These are phyloP conservation scores for Delonix regia DNA, from an alignment of 306 rosid genomes.

Conservation along the genomic window DNA sequence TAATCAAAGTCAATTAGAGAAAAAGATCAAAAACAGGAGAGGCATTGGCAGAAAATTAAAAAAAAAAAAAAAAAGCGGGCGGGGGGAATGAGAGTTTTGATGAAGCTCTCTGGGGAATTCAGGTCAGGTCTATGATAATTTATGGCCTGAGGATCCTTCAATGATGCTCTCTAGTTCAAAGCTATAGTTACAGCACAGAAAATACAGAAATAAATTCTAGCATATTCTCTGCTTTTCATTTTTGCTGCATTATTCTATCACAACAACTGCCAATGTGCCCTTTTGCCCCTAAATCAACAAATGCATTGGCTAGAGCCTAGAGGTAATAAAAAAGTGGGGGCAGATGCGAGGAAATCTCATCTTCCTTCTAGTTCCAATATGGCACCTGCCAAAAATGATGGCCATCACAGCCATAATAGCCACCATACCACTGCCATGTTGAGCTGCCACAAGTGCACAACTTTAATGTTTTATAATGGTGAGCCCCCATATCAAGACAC, in stretches of 20 bases:
- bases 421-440: neutral
- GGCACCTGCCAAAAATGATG: neutral
- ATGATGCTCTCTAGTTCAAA: neutral
- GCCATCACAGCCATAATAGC: neutral
- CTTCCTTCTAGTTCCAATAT: no score
- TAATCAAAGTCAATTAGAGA: neutral
- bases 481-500: no score
- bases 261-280: neutral
- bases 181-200: neutral
- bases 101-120: no score
- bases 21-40: neutral
- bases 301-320: no score
- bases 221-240: neutral
- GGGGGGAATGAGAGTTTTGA: no score
- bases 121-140: neutral
- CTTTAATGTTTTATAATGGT: no score
- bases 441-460: neutral
- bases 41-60: neutral
- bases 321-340: no score
- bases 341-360: no score
- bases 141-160: neutral
- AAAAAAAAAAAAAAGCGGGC: no score
- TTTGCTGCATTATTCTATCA: neutral
- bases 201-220: neutral
- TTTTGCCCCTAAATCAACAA: no score